Percentiles rank a stretch among this genome's conserved stretches.
phyloP scores from a whole-genome alignment of 2,329 filamentous ascomycete species.

The Penicillium sp. region DNA sequence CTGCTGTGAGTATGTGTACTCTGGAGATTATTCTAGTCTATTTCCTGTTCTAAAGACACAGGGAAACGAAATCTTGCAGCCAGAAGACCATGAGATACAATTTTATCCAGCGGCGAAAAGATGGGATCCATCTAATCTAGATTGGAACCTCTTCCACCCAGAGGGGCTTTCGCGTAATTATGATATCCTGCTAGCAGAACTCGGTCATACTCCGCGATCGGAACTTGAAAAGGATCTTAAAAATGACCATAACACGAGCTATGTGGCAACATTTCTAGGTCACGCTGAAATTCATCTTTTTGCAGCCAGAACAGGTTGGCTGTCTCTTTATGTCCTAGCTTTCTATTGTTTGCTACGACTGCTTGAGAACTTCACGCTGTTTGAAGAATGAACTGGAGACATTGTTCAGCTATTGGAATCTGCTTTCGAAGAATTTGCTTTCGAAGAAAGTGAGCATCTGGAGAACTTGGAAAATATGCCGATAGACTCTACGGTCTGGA shows the following conservation, averaged over 20 bases:
- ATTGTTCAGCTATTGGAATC: conserved; percentile 17
- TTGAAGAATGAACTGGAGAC: conserved; percentile 13
- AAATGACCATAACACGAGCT: conserved; percentile 5
- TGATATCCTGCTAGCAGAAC: conserved; percentile 7
- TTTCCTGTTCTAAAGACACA: conserved; percentile 8
- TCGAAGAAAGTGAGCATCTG: conserved; percentile 16
- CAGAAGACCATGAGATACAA: conserved; percentile 2
- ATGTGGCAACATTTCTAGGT: conserved; percentile 10
- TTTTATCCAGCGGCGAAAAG: background rate
- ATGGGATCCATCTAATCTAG: conserved; percentile 11
- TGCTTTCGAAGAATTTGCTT: conserved; percentile 18
- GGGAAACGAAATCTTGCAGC: conserved; percentile 5
- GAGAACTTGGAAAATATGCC: conserved; percentile 7
- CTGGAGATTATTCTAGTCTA: conserved; percentile 17
- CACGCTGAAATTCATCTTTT: conserved; percentile 13
- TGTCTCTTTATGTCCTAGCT: conserved; percentile 7
- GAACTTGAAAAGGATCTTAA: background rate
- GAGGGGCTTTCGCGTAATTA: conserved; percentile 6
- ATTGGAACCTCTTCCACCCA: conserved; percentile 13
- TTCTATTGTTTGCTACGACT: conserved; percentile 8
- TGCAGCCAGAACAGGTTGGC: conserved; percentile 8
- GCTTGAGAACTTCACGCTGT: conserved; percentile 13
- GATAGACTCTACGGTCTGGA: conserved; percentile 17
- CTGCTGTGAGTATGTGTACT: conserved; percentile 22
- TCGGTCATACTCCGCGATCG: background rate